Conservation (phyloP, 352 stramenopile genomes). For the Pythium vanterpoolii region DNA sequence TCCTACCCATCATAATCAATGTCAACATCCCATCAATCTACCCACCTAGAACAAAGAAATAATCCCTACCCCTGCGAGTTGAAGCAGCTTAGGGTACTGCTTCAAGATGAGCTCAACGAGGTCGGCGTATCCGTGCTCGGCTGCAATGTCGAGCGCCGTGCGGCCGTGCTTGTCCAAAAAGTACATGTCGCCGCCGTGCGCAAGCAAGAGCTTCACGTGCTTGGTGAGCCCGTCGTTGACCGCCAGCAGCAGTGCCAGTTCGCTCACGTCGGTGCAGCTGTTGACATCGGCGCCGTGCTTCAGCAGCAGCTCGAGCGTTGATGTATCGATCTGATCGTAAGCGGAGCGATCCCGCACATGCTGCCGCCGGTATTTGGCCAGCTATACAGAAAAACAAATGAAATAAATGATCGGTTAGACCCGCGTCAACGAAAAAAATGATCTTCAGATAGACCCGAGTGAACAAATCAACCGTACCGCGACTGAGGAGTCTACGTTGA, state of each 20-base stretch:
- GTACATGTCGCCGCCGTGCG: conserved; percentile 28
- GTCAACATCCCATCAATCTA: neutral
- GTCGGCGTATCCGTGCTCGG: conserved; percentile 38
- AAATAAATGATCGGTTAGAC: neutral
- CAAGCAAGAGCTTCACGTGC: conserved; percentile 44
- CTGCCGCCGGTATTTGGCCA: conserved; percentile 30
- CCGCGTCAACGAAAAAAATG: neutral
- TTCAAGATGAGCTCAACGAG: conserved; percentile 31
- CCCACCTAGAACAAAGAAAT: neutral
- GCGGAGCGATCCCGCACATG: conserved; percentile 32
- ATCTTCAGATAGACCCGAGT: neutral
- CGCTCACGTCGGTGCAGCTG: conserved; percentile 27
- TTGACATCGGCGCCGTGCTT: conserved; percentile 30
- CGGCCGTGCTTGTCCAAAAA: conserved; percentile 26
- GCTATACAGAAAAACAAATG: conserved; percentile 14
- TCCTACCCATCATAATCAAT: no score
- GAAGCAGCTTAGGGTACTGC: conserved; percentile 11
- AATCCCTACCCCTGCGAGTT: conserved; percentile 7
- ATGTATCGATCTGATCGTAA: conserved; percentile 44
- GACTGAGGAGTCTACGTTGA: conserved; percentile 34
- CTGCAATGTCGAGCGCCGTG: conserved; percentile 37
- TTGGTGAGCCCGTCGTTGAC: conserved; percentile 41
- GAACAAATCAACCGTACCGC: conserved; percentile 29
- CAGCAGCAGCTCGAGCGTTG: conserved; percentile 36
- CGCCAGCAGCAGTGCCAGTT: conserved; percentile 36